Percentiles rank a stretch among this genome's conserved stretches.
phyloP scores from a whole-genome alignment of 176 grass and related monocot species.

The Chrysopogon serrulatus region DNA sequence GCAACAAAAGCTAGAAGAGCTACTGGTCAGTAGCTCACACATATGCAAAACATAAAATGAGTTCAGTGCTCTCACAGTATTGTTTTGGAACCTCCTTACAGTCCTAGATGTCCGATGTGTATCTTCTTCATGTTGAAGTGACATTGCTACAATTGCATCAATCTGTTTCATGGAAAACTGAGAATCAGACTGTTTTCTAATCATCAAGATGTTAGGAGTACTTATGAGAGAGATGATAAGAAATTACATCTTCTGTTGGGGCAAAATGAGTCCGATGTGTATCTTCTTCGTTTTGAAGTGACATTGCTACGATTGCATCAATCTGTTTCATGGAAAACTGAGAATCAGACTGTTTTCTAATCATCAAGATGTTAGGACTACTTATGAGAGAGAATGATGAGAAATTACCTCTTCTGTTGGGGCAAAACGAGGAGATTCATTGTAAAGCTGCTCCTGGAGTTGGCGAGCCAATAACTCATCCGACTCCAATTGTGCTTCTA shows the following conservation, averaged over 20 bases:
- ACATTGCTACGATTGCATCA: constrained; percentile 74
- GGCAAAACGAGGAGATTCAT: constrained; percentile 48
- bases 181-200: background rate
- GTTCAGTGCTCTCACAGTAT: constrained; percentile 35
- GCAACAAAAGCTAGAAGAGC: constrained; percentile 8
- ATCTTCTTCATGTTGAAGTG: constrained; percentile 74
- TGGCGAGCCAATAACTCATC: constrained; percentile 90
- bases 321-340: constrained; percentile 52
- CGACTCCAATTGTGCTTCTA: constrained; percentile 56
- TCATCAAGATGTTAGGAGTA: background rate
- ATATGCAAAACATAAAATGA: constrained; percentile 1
- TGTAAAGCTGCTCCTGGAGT: constrained; percentile 90
- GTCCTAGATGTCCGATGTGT: constrained; percentile 24
- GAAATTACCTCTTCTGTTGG: constrained; percentile 55
- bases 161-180: constrained; percentile 52
- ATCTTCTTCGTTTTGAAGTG: constrained; percentile 74
- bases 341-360: background rate
- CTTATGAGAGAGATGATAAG: background rate
- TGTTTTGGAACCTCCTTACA: constrained; percentile 27
- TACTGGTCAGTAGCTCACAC: background rate
- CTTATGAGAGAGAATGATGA: background rate
- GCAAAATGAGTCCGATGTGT: constrained; percentile 10
- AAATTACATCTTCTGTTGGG: too few relatives aligned
- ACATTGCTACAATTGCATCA: constrained; percentile 74
- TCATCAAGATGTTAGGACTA: background rate